Evolutionary conservation across 2,329 filamentous ascomycete genomes (phyloP), one percentile per base, ranked within the genome.

Genomic region (Aspergillus thermomutatus): DNA sequence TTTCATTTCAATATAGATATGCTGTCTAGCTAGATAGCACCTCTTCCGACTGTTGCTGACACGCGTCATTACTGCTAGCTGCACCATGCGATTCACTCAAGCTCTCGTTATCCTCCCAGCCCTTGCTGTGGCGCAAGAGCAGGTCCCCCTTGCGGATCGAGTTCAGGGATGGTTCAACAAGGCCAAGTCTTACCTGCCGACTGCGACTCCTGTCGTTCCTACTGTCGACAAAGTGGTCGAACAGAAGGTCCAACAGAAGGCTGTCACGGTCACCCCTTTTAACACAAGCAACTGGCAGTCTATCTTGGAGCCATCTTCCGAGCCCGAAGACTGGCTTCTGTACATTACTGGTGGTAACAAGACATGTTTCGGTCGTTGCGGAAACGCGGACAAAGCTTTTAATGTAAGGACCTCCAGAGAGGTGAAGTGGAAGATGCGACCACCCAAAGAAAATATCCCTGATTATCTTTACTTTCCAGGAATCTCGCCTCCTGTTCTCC

Each of bases 291-390:
- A 86, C 76, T 85, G 82, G 80, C 75, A 83, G 65, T 70, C 78
- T 50, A 70, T 82, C 50, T 68, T 88, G 37, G 77, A 70, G 40
- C 74, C 77, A 19, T 66, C 71, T 26, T 61, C 66, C 2, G 56
- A 70, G 73, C 58, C 74, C 70, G 47, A 82, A 78, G 66, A 82
- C 78, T 87, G 83, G 83, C 74, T 86, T 62, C 70, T 88, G 52
- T 86, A 79, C 68, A 71, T 86, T 47, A 87, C 83, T 4, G 85
- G 85, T 58, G 85, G 83, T 47, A 87, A 88, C 75, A 82, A 81
- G 71, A 86, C 83, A 40, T 88, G 85, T 75, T 85, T 80, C 64
- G 85, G 84, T 60, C 72, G 80, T 59, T 88, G 85, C 70, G 78
- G 67, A 28, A 75, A 73, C 47, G 78, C 81, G 11, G 82, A 85